Percentiles rank a stretch among this genome's conserved stretches.
phyloP scores from a whole-genome alignment of 2,329 filamentous ascomycete species.

The Zasmidium citrigriseum region DNA sequence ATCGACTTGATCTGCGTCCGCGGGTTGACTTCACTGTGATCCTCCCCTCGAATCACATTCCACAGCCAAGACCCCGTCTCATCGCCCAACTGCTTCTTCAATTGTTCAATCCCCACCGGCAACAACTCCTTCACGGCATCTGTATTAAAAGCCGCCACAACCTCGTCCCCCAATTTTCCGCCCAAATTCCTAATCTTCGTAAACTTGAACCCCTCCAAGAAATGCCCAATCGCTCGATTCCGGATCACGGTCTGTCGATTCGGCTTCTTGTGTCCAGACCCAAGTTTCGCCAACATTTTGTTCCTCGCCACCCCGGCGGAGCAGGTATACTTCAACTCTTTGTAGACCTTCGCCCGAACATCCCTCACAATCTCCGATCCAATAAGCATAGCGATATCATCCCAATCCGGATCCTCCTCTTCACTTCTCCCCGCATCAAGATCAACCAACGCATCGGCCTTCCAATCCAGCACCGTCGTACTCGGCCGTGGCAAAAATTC shows the following conservation, averaged over 20 bases:
- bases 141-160: constrained; percentile 77
- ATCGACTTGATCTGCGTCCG: constrained; percentile 95
- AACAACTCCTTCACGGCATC: constrained; percentile 77
- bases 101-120: constrained; percentile 68
- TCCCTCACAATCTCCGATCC: constrained; percentile 85
- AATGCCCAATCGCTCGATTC: constrained; percentile 76
- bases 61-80: constrained; percentile 87
- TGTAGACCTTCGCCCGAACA: constrained; percentile 68
- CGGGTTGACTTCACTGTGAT: constrained; percentile 84
- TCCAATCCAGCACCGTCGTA: constrained; percentile 77
- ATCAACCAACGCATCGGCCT: constrained; percentile 58
- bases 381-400: constrained; percentile 84
- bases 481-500: constrained; percentile 73
- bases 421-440: constrained; percentile 68
- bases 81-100: constrained; percentile 77
- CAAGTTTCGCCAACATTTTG: constrained; percentile 94
- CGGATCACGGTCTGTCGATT: constrained; percentile 93
- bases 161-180: constrained; percentile 87
- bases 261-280: constrained; percentile 88
- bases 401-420: constrained; percentile 87
- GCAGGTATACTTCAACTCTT: constrained; percentile 81
- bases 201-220: constrained; percentile 83
- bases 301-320: constrained; percentile 86
- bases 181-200: constrained; percentile 95
- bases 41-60: constrained; percentile 79